A percentile compares a stretch with the other conserved stretches of the same genome.
phyloP scores from a whole-genome alignment of 2,329 filamentous ascomycete species.

The Ophiosphaerella narmari region DNA sequence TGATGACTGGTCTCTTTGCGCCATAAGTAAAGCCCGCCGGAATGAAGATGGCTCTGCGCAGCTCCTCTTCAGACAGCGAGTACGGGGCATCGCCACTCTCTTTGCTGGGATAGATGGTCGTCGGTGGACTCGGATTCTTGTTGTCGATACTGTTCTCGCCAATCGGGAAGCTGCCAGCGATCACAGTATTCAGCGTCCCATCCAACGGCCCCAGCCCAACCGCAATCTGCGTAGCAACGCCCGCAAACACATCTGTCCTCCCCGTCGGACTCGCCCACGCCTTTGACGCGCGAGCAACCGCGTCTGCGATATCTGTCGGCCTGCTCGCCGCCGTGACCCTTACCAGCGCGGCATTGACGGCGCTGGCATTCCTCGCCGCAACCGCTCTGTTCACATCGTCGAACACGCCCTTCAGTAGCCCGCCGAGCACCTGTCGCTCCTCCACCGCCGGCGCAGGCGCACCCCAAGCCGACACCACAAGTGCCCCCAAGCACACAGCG shows the following conservation, averaged over 20 bases:
- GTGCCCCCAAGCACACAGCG: too few species aligned
- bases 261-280: slow-evolving; percentile 24
- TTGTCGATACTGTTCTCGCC: slow-evolving; percentile 31
- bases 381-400: slow-evolving; percentile 17
- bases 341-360: slow-evolving; percentile 16
- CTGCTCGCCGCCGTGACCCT: slow-evolving; percentile 18
- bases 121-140: slow-evolving; percentile 20
- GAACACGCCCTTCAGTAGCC: background rate
- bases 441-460: slow-evolving; percentile 11
- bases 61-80: slow-evolving; percentile 50
- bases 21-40: slow-evolving; percentile 52
- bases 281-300: slow-evolving; percentile 7
- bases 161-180: slow-evolving; percentile 17
- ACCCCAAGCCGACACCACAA: background rate
- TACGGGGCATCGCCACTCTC: slow-evolving; percentile 54
- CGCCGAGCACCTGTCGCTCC: slow-evolving; percentile 18
- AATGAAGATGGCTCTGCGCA: slow-evolving; percentile 60
- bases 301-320: slow-evolving; percentile 21
- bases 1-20: slow-evolving; percentile 56
- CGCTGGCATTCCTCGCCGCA: slow-evolving; percentile 12
- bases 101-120: slow-evolving; percentile 46
- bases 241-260: slow-evolving; percentile 19
- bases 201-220: slow-evolving; percentile 20
- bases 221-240: slow-evolving; percentile 27
- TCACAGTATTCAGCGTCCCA: slow-evolving; percentile 15